phyloP scores from a whole-genome alignment of 495 filamentous ascomycete genomes.

The Zalerion maritima region DNA sequence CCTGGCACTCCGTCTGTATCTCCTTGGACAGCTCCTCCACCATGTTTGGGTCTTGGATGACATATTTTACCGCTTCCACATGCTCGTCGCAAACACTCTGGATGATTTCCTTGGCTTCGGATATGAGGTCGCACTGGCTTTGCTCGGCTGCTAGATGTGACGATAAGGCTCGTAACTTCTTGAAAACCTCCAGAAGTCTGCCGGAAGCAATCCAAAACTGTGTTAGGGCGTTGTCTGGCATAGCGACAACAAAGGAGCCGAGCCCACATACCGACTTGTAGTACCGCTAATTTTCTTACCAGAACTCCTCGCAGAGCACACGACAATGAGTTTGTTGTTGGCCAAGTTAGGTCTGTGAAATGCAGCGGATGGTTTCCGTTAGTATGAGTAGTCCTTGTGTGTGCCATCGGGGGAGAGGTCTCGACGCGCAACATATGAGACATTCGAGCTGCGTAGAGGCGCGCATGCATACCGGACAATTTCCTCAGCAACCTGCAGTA shows the following conservation, averaged over 20 bases:
- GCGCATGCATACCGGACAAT: constrained; percentile 48
- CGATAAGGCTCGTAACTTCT: constrained; percentile 54
- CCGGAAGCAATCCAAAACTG: constrained; percentile 3
- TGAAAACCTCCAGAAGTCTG: constrained; percentile 40
- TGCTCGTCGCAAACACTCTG: constrained; percentile 64
- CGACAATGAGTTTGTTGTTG: constrained; percentile 61
- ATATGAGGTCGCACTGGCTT: constrained; percentile 50
- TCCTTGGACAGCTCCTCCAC: constrained; percentile 39
- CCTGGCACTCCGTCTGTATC: constrained; percentile 58
- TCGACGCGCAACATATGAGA: constrained; percentile 7
- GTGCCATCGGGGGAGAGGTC: neutral
- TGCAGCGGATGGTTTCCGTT: neutral
- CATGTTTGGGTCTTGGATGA: constrained; percentile 47
- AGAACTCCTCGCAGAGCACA: constrained; percentile 86
- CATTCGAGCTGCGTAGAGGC: neutral
- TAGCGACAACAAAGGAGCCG: neutral
- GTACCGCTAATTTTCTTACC: constrained; percentile 84
- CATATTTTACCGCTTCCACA: constrained; percentile 44
- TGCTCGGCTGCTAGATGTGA: constrained; percentile 48
- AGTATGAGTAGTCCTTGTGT: neutral
- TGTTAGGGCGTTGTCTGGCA: neutral
- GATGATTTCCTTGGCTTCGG: constrained; percentile 54
- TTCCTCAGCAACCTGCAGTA: constrained; percentile 51
- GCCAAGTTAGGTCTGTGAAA: constrained; percentile 46
- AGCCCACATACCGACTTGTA: constrained; percentile 69